These are phyloP conservation scores for Alternaria gansuensis DNA, from an alignment of 2,329 filamentous ascomycete species.

Conservation along the genomic window DNA sequence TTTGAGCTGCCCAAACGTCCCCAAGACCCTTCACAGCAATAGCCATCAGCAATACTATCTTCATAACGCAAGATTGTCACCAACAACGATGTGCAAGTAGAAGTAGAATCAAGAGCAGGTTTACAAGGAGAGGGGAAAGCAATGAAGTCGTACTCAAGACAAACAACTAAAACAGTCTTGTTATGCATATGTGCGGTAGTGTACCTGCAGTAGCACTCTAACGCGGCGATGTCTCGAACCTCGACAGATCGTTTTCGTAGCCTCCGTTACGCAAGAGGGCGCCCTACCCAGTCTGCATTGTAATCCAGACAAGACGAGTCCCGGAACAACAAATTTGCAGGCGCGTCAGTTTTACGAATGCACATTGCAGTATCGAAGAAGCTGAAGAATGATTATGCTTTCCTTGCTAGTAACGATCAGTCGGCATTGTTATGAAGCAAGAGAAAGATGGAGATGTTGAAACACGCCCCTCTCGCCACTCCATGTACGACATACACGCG, in stretches of 20 bases:
- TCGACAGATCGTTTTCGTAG: conserved; percentile 14
- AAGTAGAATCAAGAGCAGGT: background rate
- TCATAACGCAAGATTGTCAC: background rate
- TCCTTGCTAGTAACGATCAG: rapidly evolving
- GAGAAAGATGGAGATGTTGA: background rate
- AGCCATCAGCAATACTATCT: conserved; percentile 20
- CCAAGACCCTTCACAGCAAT: background rate
- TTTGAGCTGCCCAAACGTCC: conserved; percentile 32
- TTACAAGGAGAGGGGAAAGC: background rate
- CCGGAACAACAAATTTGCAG: too few relatives aligned
- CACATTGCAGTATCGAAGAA: too few relatives aligned
- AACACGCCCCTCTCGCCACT: background rate
- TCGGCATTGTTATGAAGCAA: background rate
- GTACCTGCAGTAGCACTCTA: conserved; percentile 33
- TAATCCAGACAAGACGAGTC: background rate
- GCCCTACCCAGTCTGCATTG: background rate
- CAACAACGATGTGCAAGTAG: background rate
- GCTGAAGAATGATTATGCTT: too few relatives aligned
- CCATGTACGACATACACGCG: background rate
- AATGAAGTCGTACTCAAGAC: background rate
- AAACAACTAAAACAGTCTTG: conserved; percentile 25
- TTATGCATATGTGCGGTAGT: conserved; percentile 29
- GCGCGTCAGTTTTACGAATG: background rate
- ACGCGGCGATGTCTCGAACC: conserved; percentile 16
- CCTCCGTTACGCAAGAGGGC: background rate